These are phyloP conservation scores for Kurtzmaniella quercitrusa DNA, from an alignment of 1,139 yeast genomes.

Conservation along the genomic window DNA sequence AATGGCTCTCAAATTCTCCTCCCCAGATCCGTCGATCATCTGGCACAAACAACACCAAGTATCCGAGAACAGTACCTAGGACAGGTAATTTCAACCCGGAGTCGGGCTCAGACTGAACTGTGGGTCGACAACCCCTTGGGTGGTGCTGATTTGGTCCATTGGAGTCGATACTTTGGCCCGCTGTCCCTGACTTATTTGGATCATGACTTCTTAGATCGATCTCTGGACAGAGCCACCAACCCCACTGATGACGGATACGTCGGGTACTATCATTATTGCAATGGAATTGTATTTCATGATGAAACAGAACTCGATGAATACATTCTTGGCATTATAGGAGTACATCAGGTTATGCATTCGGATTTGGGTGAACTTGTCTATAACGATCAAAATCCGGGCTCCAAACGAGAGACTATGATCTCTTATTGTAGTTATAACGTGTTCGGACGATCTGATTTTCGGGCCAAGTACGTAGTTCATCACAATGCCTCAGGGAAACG, in stretches of 20 bases:
- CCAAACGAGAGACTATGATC: conserved; percentile 33
- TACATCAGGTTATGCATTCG: conserved; percentile 16
- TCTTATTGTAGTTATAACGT: conserved; percentile 49
- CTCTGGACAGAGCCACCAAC: conserved; percentile 7
- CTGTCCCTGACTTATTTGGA: conserved; percentile 24
- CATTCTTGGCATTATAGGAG: conserved; percentile 24
- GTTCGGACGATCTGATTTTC: conserved; percentile 45
- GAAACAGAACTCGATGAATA: conserved; percentile 27
- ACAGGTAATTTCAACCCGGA: conserved; percentile 23
- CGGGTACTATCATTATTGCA: conserved; percentile 37
- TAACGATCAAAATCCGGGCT: background rate
- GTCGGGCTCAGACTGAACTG: conserved; percentile 15
- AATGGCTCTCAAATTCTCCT: background rate
- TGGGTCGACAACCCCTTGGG: conserved; percentile 20
- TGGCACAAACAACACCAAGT: conserved; percentile 13
- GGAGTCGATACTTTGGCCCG: conserved; percentile 34
- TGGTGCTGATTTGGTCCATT: conserved; percentile 38
- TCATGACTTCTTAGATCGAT: conserved; percentile 22
- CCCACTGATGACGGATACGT: conserved; percentile 36
- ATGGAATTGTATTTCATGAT: conserved; percentile 26
- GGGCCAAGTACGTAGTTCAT: conserved; percentile 30
- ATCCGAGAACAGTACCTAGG: conserved; percentile 28
- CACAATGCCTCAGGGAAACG: conserved; percentile 9
- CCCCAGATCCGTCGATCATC: background rate
- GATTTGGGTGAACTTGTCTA: conserved; percentile 11